Percentiles rank a stretch among this genome's conserved stretches.
Evolutionary conservation across 2,329 filamentous ascomycete species (phyloP).

Genomic region (Ceratocystiopsis brevicomis): DNA sequence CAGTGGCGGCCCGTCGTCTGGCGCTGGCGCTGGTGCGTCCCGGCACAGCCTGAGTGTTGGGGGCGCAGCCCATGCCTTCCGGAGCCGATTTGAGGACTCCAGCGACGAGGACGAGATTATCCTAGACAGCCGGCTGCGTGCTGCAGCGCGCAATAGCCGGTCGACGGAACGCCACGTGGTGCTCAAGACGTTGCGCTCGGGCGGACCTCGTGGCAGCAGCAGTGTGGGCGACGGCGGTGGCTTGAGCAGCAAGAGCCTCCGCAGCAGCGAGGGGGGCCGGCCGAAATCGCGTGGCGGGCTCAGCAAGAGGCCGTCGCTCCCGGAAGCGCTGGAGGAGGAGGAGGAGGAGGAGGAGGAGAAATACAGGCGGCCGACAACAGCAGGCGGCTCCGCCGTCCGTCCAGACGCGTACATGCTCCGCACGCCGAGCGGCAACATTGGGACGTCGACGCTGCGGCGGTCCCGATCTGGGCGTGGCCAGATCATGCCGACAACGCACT

Average conservation of each 20-base stretch:
- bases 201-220: slow-evolving; percentile 7
- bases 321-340: slow-evolving; percentile 19
- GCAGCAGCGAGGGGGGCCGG: not conserved
- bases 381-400: not conserved
- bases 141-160: too few species aligned
- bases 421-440: not conserved
- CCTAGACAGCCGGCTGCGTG: not conserved
- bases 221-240: not conserved
- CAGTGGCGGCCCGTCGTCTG: not conserved
- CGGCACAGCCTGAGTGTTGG: slow-evolving; percentile 1
- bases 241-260: not conserved
- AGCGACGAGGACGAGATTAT: slow-evolving; percentile 39
- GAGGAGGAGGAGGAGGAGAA: slow-evolving; percentile 1
- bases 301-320: slow-evolving; percentile 16
- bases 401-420: not conserved
- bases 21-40: not conserved
- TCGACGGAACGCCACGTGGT: slow-evolving; percentile 30
- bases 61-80: slow-evolving; percentile 15
- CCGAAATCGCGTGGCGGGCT: too few species aligned
- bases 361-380: not conserved
- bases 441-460: slow-evolving; percentile 17
- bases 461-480: slow-evolving; percentile 24
- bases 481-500: slow-evolving; percentile 12
- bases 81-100: slow-evolving; percentile 41
- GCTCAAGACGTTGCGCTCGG: slow-evolving; percentile 16